These are phyloP conservation scores for Hypoxylon sp. DNA, from an alignment of 2,329 filamentous ascomycete species.

Conservation along the genomic window DNA sequence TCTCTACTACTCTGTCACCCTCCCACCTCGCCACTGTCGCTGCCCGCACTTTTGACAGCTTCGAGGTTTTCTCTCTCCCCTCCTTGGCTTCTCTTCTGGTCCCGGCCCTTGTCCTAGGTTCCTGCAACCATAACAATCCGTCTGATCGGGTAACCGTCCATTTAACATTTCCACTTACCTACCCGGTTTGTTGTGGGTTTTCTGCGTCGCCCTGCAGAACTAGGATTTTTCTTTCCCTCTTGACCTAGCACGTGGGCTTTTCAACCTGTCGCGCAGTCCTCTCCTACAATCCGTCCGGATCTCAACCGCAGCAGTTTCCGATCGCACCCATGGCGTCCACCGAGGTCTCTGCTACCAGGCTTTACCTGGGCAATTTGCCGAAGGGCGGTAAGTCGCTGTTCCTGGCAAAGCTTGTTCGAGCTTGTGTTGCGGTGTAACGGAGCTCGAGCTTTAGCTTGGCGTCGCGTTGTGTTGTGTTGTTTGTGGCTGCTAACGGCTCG, in stretches of 20 bases:
- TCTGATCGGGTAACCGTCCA: slow-evolving; percentile 53
- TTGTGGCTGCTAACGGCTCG: slow-evolving; percentile 31
- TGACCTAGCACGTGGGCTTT: slow-evolving; percentile 24
- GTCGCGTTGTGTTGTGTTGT: slow-evolving; percentile 22
- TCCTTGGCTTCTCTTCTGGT: slow-evolving; percentile 31
- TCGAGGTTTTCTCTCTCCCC: slow-evolving; percentile 21
- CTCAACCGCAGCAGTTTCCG: slow-evolving; percentile 22
- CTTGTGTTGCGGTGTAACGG: slow-evolving; percentile 25
- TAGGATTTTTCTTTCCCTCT: slow-evolving; percentile 1
- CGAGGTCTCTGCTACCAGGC: slow-evolving; percentile 91
- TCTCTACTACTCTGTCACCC: too few relatives aligned
- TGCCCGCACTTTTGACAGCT: slow-evolving; percentile 26
- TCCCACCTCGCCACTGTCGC: slow-evolving; percentile 21
- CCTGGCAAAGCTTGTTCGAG: slow-evolving; percentile 23
- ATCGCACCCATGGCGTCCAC: slow-evolving; percentile 50
- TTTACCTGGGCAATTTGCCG: slow-evolving; percentile 98
- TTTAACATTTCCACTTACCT: slow-evolving; percentile 3
- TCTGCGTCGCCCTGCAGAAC: slow-evolving; percentile 26
- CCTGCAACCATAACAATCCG: slow-evolving; percentile 11
- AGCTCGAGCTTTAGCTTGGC: slow-evolving; percentile 34
- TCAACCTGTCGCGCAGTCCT: slow-evolving; percentile 16
- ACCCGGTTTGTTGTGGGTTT: slow-evolving; percentile 32
- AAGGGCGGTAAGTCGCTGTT: slow-evolving; percentile 81
- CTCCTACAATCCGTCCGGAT: slow-evolving; percentile 13
- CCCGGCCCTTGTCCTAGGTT: slow-evolving; percentile 3